Base-by-base conservation (phyloP, 495 filamentous ascomycete species). In the Chaetomidium leptoderma region DNA sequence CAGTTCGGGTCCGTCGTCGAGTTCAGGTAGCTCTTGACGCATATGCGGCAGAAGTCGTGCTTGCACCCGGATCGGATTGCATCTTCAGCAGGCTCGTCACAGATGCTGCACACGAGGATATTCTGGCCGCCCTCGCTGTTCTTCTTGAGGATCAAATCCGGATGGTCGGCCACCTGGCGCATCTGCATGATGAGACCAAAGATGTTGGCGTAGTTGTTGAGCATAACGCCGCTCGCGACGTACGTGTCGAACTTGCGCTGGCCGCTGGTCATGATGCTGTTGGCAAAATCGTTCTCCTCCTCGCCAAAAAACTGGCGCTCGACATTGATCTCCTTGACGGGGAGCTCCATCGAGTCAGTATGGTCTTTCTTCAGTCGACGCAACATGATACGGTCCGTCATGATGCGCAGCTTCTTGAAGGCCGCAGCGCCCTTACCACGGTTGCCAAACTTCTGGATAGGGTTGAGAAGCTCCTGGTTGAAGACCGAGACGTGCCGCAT, bases 231-330 rank as follows among this genome's bases (percentile, higher is more conserved):
- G 42, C 87, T 88, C 46, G 90, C 89, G 19, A 97, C 93, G 64
- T 97, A 98, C 1, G 90, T 96, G 60, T 97, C 89, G 60, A 97
- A 98, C 58, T 91, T 84, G 37, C 93, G 83, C 35, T 84, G 83
- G 10, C 86, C 86, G 63, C 89, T 93, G 21, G 82, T 87, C 90
- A 96, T 97, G 74, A 98, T 96, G 68, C 88, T 93, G 30, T 80
- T 82, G n/a, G 92, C 92, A 63, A 98, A 91, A 66, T 98, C 93
- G 52, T 88, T 87, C 68, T 98, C 93, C 35, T 91, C 89, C 63
- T 96, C 93, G 26, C 90, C 89, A 63, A 97, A 97, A 70, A 93
- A 95, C 72, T 97, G 91, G 44, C 92, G 89, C 64, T 93, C 86
- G 33, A 98, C 82, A 40, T 89, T 80, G 40, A 97, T 88, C 71